These are phyloP conservation scores for Primulina eburnea DNA, from an alignment of 257 asterid genomes.

Conservation along the genomic window DNA sequence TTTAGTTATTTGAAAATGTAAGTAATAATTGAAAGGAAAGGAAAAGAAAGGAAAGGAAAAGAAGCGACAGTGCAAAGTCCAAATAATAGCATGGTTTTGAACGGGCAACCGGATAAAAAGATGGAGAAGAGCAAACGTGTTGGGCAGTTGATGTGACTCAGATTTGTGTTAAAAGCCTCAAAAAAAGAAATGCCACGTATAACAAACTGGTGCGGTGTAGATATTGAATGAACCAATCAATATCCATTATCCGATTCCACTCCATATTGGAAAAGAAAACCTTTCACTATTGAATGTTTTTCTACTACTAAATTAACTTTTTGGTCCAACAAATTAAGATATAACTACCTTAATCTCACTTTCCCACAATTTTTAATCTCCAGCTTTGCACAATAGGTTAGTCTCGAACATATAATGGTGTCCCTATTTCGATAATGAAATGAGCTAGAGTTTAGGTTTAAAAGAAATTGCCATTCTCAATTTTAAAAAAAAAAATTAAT, in stretches of 20 bases:
- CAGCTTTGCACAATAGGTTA: not conserved
- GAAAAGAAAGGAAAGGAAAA: too few species aligned
- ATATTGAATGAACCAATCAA: constrained; percentile 38
- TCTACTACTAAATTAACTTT: too few species aligned
- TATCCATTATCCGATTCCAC: constrained; percentile 17
- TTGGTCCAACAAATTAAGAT: not conserved
- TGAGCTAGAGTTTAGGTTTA: too few species aligned
- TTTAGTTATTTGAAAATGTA: too few species aligned
- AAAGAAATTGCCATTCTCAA: too few species aligned
- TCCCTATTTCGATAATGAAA: too few species aligned
- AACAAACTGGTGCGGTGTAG: not conserved
- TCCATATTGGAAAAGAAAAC: not conserved
- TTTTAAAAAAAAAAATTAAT: too few species aligned
- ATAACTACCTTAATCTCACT: constrained; percentile 32
- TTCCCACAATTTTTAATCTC: constrained; percentile 15
- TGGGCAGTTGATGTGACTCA: constrained; percentile 55
- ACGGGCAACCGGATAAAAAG: constrained; percentile 30
- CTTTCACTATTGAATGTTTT: too few species aligned
- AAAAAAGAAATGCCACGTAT: constrained; percentile 49
- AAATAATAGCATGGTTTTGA: not conserved
- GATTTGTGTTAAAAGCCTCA: constrained; percentile 34
- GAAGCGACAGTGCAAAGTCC: too few species aligned
- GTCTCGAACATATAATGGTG: not conserved
- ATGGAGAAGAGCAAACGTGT: constrained; percentile 47
- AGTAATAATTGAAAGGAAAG: too few species aligned